Conservation (phyloP, 805 yeast species). For the Pichia eremophila region DNA sequence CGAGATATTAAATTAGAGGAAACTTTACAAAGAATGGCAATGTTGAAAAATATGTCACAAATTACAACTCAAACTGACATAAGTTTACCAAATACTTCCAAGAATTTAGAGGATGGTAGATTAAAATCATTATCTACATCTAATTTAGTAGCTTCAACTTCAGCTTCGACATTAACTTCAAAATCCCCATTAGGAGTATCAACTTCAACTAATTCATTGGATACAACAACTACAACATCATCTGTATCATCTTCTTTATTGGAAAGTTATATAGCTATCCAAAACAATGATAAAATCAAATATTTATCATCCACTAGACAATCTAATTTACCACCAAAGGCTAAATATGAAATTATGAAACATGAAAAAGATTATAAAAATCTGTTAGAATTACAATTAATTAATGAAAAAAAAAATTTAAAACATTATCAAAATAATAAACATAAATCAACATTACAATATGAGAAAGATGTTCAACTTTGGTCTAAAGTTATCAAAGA, state of each 20-base stretch:
- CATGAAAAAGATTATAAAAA: slow-evolving; percentile 47
- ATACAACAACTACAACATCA: too few relatives aligned
- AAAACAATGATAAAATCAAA: slow-evolving; percentile 2
- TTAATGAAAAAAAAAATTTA: slow-evolving; percentile 29
- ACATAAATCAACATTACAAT: slow-evolving; percentile 25
- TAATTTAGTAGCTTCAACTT: too few relatives aligned
- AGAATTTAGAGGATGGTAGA: not conserved
- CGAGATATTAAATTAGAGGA: slow-evolving; percentile 28
- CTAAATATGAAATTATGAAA: slow-evolving; percentile 38
- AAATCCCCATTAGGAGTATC: slow-evolving; percentile 2
- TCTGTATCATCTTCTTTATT: too few relatives aligned
- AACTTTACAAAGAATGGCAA: slow-evolving; percentile 27
- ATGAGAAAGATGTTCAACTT: slow-evolving; percentile 27
- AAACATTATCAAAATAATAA: slow-evolving; percentile 24
- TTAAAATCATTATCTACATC: too few relatives aligned
- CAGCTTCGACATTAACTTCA: not conserved
- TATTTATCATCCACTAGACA: slow-evolving; percentile 49
- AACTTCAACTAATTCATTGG: too few relatives aligned
- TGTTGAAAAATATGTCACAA: slow-evolving; percentile 18
- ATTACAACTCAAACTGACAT: not conserved
- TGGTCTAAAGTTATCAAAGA: slow-evolving; percentile 38
- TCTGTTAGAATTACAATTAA: slow-evolving; percentile 33
- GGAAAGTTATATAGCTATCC: not conserved
- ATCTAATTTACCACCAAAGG: slow-evolving; percentile 57
- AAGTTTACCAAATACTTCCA: not conserved